phyloP scores from a whole-genome alignment of 805 yeast species.

The Wickerhamiella hasegawae region DNA sequence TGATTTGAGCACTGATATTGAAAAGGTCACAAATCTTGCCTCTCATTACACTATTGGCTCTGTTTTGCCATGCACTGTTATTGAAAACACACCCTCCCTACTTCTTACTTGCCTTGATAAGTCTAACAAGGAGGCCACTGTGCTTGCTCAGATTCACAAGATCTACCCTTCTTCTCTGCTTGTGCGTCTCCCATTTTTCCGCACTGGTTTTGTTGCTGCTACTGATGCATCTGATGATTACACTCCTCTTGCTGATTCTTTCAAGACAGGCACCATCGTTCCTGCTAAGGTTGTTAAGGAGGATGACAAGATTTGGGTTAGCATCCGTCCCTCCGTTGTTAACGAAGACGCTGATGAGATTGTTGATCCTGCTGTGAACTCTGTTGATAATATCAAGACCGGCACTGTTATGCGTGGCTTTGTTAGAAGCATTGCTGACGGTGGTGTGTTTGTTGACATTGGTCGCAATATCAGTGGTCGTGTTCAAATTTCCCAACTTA shows the following conservation, averaged over 20 bases:
- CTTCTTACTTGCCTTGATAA: conserved; percentile 23
- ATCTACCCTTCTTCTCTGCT: conserved; percentile 44
- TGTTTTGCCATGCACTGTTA: conserved; percentile 44
- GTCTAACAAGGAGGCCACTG: conserved; percentile 34
- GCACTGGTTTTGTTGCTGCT: conserved; percentile 48
- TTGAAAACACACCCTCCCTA: conserved; percentile 28
- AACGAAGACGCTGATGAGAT: not conserved
- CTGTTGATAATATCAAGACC: conserved; percentile 34
- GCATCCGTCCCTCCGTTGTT: conserved; percentile 1
- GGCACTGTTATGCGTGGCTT: conserved; percentile 76
- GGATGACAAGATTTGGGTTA: conserved; percentile 4
- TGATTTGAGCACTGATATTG: conserved; percentile 39
- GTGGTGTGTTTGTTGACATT: conserved; percentile 57
- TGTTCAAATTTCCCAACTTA: conserved; percentile 64
- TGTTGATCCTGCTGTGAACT: conserved; percentile 11
- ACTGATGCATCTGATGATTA: conserved; percentile 68
- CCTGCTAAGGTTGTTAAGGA: conserved; percentile 25
- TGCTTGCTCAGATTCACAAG: conserved; percentile 49
- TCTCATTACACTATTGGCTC: conserved; percentile 55
- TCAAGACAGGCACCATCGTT: conserved; percentile 34
- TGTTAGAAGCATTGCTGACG: conserved; percentile 58
- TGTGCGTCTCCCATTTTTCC: conserved; percentile 49
- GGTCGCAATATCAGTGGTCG: conserved; percentile 61
- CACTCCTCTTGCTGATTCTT: conserved; percentile 21
- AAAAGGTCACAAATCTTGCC: conserved; percentile 32